Conservation (phyloP, 2,329 filamentous ascomycete species). For the Aspergillus fumigatus region DNA sequence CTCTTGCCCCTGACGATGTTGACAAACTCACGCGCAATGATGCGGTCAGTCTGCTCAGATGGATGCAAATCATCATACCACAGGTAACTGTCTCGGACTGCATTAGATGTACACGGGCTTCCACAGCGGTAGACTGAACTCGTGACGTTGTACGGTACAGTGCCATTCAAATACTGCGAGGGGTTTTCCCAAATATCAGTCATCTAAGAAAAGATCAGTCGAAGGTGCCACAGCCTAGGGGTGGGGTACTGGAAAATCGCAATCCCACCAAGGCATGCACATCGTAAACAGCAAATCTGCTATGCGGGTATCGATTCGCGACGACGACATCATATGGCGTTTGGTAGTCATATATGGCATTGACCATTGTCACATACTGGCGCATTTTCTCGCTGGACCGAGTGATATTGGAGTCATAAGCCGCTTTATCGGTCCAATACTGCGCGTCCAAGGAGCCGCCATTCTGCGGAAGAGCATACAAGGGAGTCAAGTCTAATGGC, state of each 20-base stretch:
- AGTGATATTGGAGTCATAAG: constrained; percentile 40
- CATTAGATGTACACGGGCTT: neutral
- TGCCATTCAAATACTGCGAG: constrained; percentile 56
- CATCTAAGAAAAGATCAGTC: constrained; percentile 37
- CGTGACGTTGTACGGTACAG: constrained; percentile 57
- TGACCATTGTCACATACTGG: constrained; percentile 47
- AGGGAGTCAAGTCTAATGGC: constrained; percentile 60
- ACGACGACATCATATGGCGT: constrained; percentile 44
- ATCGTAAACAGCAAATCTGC: constrained; percentile 62
- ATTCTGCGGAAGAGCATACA: constrained; percentile 54
- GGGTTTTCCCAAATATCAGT: constrained; percentile 62
- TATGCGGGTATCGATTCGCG: constrained; percentile 45
- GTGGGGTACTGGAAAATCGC: neutral
- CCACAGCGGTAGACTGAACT: constrained; percentile 54
- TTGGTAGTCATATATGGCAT: constrained; percentile 49
- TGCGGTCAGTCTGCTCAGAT: constrained; percentile 57
- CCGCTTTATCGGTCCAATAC: constrained; percentile 45
- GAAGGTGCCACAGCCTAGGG: neutral
- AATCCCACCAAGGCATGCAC: constrained; percentile 53
- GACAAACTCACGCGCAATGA: constrained; percentile 53
- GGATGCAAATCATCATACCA: constrained; percentile 74
- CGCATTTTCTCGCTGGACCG: constrained; percentile 48
- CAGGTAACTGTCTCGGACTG: constrained; percentile 31
- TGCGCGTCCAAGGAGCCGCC: constrained; percentile 41
- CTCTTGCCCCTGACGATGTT: constrained; percentile 48